Evolutionary conservation across 148 eudicot genomes (phyloP), one percentile per base, ranked within the genome.

Genomic region (Silene uniflora): DNA sequence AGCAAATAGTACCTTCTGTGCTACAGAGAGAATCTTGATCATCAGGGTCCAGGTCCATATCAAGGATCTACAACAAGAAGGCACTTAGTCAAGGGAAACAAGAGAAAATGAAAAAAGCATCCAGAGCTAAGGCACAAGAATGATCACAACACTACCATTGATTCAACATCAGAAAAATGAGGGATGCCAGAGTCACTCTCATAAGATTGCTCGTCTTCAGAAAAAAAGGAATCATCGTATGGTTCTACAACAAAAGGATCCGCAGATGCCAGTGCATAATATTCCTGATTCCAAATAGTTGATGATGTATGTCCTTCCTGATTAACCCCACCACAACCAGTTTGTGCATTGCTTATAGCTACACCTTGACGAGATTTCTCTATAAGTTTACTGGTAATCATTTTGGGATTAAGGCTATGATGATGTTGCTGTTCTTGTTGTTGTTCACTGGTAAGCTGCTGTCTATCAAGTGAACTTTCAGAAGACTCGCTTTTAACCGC

Each of bases 21-120:
- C 69, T 77, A 60, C 73, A 56, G 69, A 76, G 80, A 24, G 82
- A 73, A 73, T 87, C 90, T 74, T 84, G 84, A 75, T 85, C 91
- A 76, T 88, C 82, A 62, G 92, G 83, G 47, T 80, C 86, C 86
- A 94, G 83, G 83, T 94, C 97, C 98, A 90, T 89, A 67, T 90
- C 96, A 83, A 90, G 97, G 39, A 94, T 82, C 98, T 91, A 88
- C 56, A 80, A 84, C 60, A 59, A 77, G 75, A 77, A 63, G 82
- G 13, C 67, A 71, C 73, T 62, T 60, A 24, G 73, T 72, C 39
- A 72, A 69, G 24, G n/a, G 56, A 59, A 71, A 42, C 10, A 46
- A 14, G 16, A 17, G 27, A 13, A 12, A 32, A 29, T 22, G 16
- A 24, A 66, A 27, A 42, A 16, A 19, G 21, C 60, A 72, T 42